Base-by-base conservation (phyloP, 116 monocot genomes). In the Phalaenopsis hybrid region DNA sequence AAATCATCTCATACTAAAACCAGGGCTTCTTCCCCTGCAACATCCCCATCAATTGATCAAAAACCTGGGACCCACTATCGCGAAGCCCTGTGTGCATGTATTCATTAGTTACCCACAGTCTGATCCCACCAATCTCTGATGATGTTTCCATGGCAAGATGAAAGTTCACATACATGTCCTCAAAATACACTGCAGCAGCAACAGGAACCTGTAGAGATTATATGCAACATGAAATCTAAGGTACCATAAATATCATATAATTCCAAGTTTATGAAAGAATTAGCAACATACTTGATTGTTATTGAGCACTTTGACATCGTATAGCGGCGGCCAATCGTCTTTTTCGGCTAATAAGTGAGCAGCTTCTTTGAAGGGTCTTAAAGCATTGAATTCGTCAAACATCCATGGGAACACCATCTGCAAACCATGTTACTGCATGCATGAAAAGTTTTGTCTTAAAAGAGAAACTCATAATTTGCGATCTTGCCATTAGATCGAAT, bases 361-460 rank as follows among this genome's bases (percentile, higher is more conserved):
- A 86, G 88, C 87, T 90, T 94, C 92, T 81, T 92, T 97, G 9
- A 94, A 81, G 52, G 78, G 86, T 86, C 74, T 83, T 59, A 94
- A 80, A 67, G 91, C 89, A 87, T 87, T 84, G 43, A 92, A 86
- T 74, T 97, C 94, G 44, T 97, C 94, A 85, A 94, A 97, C 88
- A 97, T 92, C 91, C 94, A 97, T 21, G 96, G 96, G 86, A 97
- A 97, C 48, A 97, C 81, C 96, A 94, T 97, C 96, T 97, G 86
- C 20, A 31, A 28, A 55, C 73, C 44, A 75, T 5, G 21, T 23
- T 63, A 63, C 20, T 51, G 51, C 51, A 51, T 51, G 51, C 13
- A 11, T 55, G 55, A 55, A 55, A 55, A 4, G 17, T 16, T 55
- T 31, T 13, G 13, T 16, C 55, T 55, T 16, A 17, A 55, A 16